Conservation (phyloP, 2,329 filamentous ascomycete species). For the Sporothrix sp. region DNA sequence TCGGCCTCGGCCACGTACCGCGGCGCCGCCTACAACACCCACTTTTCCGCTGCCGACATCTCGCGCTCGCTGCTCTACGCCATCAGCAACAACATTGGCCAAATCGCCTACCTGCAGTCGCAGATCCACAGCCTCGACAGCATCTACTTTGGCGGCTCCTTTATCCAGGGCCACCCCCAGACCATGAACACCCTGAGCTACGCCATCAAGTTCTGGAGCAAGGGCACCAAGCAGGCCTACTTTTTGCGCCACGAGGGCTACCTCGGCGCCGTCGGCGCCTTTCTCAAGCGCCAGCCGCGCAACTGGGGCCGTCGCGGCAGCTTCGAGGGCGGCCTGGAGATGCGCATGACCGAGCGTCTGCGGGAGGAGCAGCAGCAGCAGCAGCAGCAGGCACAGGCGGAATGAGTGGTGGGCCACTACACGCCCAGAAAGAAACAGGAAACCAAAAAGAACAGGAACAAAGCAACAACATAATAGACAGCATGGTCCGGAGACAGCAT, state of each 20-base stretch:
- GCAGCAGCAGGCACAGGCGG: not conserved
- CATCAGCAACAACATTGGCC: slow-evolving; percentile 95
- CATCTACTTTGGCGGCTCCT: slow-evolving; percentile 96
- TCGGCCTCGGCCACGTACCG: not conserved
- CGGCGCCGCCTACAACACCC: slow-evolving; percentile 26
- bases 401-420: not conserved
- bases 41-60: slow-evolving; percentile 75
- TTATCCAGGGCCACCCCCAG: slow-evolving; percentile 90
- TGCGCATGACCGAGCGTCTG: slow-evolving; percentile 11
- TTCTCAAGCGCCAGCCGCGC: slow-evolving; percentile 77
- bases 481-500: not conserved
- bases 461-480: not conserved
- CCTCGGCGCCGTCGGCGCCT: slow-evolving; percentile 85
- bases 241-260: slow-evolving; percentile 95
- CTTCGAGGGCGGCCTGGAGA: slow-evolving; percentile 42
- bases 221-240: slow-evolving; percentile 88
- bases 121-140: slow-evolving; percentile 85
- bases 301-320: slow-evolving; percentile 86
- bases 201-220: slow-evolving; percentile 93
- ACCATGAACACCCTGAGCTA: slow-evolving; percentile 97
- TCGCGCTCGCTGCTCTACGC: slow-evolving; percentile 87
- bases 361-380: not conserved
- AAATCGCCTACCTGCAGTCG: slow-evolving; percentile 94
- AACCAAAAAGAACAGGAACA: not conserved
- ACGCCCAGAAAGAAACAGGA: not conserved